These are phyloP conservation scores for Nephelium lappaceum DNA, from an alignment of 345 rosid species.

Conservation along the genomic window DNA sequence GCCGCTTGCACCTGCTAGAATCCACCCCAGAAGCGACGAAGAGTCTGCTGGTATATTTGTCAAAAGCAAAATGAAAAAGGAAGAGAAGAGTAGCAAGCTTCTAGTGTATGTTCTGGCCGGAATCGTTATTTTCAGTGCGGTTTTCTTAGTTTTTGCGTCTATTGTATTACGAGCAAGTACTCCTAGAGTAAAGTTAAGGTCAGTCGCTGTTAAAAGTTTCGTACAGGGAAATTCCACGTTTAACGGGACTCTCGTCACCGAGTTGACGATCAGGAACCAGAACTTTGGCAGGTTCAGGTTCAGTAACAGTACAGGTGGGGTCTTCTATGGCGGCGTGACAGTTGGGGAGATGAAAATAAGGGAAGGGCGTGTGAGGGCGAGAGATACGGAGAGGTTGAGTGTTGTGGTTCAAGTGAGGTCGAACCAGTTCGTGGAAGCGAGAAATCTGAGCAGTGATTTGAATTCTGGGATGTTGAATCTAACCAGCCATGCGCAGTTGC, in stretches of 20 bases:
- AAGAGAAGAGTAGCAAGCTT: constrained; percentile 42
- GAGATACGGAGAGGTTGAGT: constrained; percentile 37
- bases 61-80: not conserved
- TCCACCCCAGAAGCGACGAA: constrained; percentile 43
- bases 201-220: constrained; percentile 29
- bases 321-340: constrained; percentile 30
- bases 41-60: constrained; percentile 16
- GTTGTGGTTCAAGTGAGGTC: constrained; percentile 42
- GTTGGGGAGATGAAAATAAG: constrained; percentile 40
- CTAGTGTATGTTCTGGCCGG: constrained; percentile 39
- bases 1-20: constrained; percentile 33
- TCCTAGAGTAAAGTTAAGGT: constrained; percentile 34
- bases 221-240: constrained; percentile 26
- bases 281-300: constrained; percentile 54
- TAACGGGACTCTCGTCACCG: constrained; percentile 41
- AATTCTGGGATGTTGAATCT: constrained; percentile 47
- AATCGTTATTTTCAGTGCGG: constrained; percentile 36
- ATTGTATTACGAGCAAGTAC: constrained; percentile 35
- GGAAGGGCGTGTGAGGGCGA: constrained; percentile 37
- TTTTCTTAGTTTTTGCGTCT: constrained; percentile 33
- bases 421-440: constrained; percentile 18
- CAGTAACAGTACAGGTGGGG: constrained; percentile 23
- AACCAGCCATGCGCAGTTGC: constrained; percentile 37
- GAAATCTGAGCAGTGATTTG: constrained; percentile 35
- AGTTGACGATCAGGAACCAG: constrained; percentile 40